Evolutionary conservation across 345 rosid genomes (phyloP).

Genomic region (Anacardium occidentale): DNA sequence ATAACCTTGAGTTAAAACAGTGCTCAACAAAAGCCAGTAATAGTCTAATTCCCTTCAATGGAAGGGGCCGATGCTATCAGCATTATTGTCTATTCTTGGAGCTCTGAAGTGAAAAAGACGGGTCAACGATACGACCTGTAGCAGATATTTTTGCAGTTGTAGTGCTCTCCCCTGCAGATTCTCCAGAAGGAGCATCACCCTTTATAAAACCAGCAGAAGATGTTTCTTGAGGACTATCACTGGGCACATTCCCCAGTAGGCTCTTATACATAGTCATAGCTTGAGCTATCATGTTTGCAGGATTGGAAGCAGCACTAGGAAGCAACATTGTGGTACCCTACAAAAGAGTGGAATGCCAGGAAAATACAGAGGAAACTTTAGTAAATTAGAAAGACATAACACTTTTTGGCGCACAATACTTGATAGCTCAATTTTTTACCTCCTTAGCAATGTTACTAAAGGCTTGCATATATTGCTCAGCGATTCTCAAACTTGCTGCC

Average conservation of each 20-base stretch:
- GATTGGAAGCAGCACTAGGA: constrained; percentile 65
- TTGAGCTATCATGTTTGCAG: constrained; percentile 73
- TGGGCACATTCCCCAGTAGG: constrained; percentile 46
- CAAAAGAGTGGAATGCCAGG: not conserved
- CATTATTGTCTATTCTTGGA: constrained; percentile 33
- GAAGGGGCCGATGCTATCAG: not conserved
- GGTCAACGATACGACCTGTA: constrained; percentile 18
- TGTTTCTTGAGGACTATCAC: constrained; percentile 23
- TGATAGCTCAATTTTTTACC: constrained; percentile 37
- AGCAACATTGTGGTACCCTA: constrained; percentile 92
- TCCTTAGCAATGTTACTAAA: constrained; percentile 87
- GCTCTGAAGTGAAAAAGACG: constrained; percentile 66
- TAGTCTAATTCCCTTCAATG: constrained; percentile 1
- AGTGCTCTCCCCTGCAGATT: constrained; percentile 26
- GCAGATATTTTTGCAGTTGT: constrained; percentile 22
- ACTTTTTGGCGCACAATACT: not conserved
- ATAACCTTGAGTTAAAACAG: not conserved
- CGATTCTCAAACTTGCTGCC: constrained; percentile 87
- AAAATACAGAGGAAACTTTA: not conserved
- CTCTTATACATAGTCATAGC: constrained; percentile 74
- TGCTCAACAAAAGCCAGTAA: not conserved
- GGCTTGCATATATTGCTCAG: constrained; percentile 84
- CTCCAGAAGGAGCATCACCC: constrained; percentile 27
- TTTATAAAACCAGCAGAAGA: constrained; percentile 20
- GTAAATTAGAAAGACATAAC: not conserved